These are phyloP conservation scores for Cordyceps militaris DNA, from an alignment of 2,329 filamentous ascomycete genomes.

Conservation along the genomic window DNA sequence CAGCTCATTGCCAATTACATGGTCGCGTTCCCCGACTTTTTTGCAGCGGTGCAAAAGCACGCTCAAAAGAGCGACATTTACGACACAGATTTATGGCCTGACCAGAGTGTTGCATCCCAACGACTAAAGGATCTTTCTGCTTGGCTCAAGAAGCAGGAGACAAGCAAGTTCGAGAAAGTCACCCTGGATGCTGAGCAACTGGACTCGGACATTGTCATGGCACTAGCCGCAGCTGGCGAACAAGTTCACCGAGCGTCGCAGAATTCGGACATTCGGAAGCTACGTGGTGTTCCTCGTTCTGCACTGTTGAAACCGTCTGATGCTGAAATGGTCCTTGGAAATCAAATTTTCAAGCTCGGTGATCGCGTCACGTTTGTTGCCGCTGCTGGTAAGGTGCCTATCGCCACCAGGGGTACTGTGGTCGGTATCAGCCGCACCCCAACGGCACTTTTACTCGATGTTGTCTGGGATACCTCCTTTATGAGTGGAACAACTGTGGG, in stretches of 20 bases:
- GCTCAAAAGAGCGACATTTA: slow-evolving; percentile 77
- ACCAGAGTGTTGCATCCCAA: slow-evolving; percentile 60
- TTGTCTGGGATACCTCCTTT: slow-evolving; percentile 90
- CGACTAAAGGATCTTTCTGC: slow-evolving; percentile 90
- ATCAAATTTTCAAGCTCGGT: slow-evolving; percentile 76
- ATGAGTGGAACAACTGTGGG: slow-evolving; percentile 94
- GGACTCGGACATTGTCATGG: slow-evolving; percentile 79
- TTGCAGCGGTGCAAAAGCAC: slow-evolving; percentile 78
- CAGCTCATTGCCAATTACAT: slow-evolving; percentile 81
- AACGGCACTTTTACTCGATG: slow-evolving; percentile 74
- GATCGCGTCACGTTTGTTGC: slow-evolving; percentile 91
- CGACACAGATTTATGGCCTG: slow-evolving; percentile 80
- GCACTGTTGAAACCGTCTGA: slow-evolving; percentile 90
- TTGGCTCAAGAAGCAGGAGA: slow-evolving; percentile 88
- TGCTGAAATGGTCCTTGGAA: slow-evolving; percentile 84
- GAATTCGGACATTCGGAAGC: slow-evolving; percentile 55
- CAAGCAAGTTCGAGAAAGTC: slow-evolving; percentile 90
- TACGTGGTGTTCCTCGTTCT: slow-evolving; percentile 75
- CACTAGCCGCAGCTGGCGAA: slow-evolving; percentile 72
- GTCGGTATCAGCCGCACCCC: slow-evolving; percentile 86
- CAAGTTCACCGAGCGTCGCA: slow-evolving; percentile 44
- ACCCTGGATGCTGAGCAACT: slow-evolving; percentile 94
- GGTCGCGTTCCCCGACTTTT: slow-evolving; percentile 90
- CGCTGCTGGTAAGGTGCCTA: slow-evolving; percentile 89
- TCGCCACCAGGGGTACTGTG: slow-evolving; percentile 87